Evolutionary conservation across 192 early-diverging fungal species (phyloP), one percentile per base, ranked within the genome.

Genomic region (Linnemannia zychae): DNA sequence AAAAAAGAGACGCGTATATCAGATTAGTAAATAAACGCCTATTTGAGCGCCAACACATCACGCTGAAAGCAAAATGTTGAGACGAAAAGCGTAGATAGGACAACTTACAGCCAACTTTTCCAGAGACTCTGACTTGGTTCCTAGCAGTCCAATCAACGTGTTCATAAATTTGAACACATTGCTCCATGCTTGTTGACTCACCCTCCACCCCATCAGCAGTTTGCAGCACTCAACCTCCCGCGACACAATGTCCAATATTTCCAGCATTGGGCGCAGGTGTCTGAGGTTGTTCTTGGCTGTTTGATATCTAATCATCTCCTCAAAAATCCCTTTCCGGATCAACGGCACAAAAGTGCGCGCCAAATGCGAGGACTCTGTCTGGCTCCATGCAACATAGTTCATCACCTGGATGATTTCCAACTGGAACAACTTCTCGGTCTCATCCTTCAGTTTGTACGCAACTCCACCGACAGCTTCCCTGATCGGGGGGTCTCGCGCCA

Each of bases 161-260:
- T 84, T 76, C 49, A 84, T 75, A 12, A 74, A 66, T 12, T 37
- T 28, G 20, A 84, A 78, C 0, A 37, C 49, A 37, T 71, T 72
- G 11, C 63, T 66, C 81, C 81, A 84, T 44, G 17, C 33, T 20
- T 34, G 13, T 24, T 67, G 33, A 15, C 72, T 73, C 31, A 74
- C 36, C 17, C 75, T 77, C 81, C 81, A 84, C 3, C 81, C 81
- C 36, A 77, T 46, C 33, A 78, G 22, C 40, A 84, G 22, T n/a
- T 76, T 71, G 13, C 76, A 71, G 47, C 81, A 84, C 22, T 74
- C 71, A 2, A 46, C 3, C 7, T 84, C 81, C 7, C 50, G 20
- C 17, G 65, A 69, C 16, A 78, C 60, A 7, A 78, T 33, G 24
- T 78, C 81, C 36, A 84, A 4, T 31, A 84, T 57, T 13, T 50